Conservation (phyloP, 2,329 filamentous ascomycete genomes). For the Aspergillus sp. region DNA sequence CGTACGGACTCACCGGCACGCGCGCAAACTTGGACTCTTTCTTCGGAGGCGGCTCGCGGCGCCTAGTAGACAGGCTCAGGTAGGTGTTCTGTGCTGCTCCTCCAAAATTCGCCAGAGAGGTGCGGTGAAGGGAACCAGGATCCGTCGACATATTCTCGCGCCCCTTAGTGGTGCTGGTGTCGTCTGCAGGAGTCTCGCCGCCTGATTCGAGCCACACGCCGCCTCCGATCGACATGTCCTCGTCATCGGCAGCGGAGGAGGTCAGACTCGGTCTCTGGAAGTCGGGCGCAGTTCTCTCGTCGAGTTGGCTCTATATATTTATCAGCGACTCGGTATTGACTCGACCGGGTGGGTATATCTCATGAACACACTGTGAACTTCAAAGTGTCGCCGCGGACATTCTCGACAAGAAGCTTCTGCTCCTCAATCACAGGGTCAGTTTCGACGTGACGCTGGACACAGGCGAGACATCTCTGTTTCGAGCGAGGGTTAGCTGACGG, state of each 20-base stretch:
- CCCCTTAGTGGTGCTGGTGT: conserved; percentile 2
- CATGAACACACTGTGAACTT: conserved; percentile 3
- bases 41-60: neutral
- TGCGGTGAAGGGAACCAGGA: conserved; percentile 12
- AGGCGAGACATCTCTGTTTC: conserved; percentile 34
- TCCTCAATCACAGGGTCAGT: conserved; percentile 25
- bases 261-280: conserved; percentile 1
- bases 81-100: neutral
- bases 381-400: conserved; percentile 6
- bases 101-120: neutral
- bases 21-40: conserved; percentile 13
- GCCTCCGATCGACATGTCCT: conserved; percentile 10
- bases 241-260: conserved; percentile 6
- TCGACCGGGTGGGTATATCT: conserved; percentile 4
- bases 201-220: conserved; percentile 12
- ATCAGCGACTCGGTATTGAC: neutral
- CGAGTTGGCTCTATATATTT: conserved; percentile 9
- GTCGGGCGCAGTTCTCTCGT: conserved; percentile 2
- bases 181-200: conserved; percentile 1
- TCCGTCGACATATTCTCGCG: conserved; percentile 11
- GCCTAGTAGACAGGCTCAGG: no score
- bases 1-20: conserved; percentile 9
- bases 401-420: conserved; percentile 15
- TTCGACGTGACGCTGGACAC: conserved; percentile 26
- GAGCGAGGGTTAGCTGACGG: conserved; percentile 1